Evolutionary conservation across 805 yeast species (phyloP), one percentile per base, ranked within the genome.

Genomic region (Teunomyces kruisii): DNA sequence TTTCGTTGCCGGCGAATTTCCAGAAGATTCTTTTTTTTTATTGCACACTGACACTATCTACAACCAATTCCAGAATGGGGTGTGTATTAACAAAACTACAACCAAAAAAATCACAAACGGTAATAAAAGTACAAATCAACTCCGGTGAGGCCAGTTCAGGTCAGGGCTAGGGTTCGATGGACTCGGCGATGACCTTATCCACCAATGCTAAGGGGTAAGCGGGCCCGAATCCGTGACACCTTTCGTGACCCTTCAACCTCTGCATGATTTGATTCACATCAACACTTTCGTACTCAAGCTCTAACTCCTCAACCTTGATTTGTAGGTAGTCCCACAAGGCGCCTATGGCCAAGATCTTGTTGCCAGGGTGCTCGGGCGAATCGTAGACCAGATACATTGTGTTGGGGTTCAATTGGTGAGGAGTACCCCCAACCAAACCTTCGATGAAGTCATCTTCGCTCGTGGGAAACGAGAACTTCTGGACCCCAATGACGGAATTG

Each of bases 301-400:
- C 73, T n/a, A 70, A 64, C 33, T 70, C 72, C 45, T 74, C 79
- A 17, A 74, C 65, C 47, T 71, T 69, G 51, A 75, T 65, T 46
- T 62, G 70, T 39, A 89, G 63, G 58, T 84, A 85, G 59, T 88
- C 92, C 96, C 96, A 89, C 2, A 87, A 83, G 1, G 92, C 94
- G 14, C 87, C 81, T 0, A 87, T 70, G 0, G 90, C 88, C 48
- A 88, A 65, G 35, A 86, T 70, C 55, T 77, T 75, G 26, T 66
- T 62, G 2, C 79, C 78, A 9, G 67, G 68, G 32, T 65, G 52
- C 26, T 63, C 66, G 6, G 73, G 72, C 9, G 60, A 53, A 30
- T 61, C 65, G 47, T 72, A 72, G 12, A 67, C 65, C 42, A 56
- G 64, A 43, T 62, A 58, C n/a, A 62, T 49, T 32, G 46, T 50